These are phyloP conservation scores for Alternaria triticimaculans DNA, from an alignment of 2,329 filamentous ascomycete species.

Conservation along the genomic window DNA sequence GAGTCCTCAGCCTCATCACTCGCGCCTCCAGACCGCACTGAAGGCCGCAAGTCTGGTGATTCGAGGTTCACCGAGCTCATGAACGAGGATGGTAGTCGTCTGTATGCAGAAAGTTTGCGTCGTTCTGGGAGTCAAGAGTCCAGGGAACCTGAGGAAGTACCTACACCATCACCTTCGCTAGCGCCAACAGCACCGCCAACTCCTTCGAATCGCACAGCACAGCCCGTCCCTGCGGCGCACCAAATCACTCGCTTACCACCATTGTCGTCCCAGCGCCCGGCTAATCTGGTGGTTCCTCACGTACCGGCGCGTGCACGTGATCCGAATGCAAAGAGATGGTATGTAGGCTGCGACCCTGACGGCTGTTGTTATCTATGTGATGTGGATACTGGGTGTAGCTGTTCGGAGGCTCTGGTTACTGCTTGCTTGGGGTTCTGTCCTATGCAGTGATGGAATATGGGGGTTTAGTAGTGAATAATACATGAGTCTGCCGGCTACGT, in stretches of 20 bases:
- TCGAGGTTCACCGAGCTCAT: not conserved
- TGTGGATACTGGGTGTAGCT: not conserved
- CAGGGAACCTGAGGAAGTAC: not conserved
- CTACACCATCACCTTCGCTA: not conserved
- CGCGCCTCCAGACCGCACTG: not conserved
- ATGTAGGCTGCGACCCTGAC: not conserved
- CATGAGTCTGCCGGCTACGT: not conserved
- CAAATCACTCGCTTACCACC: not conserved
- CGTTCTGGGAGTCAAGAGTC: not conserved
- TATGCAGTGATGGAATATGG: not conserved
- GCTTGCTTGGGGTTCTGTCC: not conserved
- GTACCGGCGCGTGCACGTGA: not conserved
- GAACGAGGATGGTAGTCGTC: not conserved
- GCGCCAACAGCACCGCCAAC: not conserved
- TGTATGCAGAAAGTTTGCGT: not conserved
- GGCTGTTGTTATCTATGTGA: not conserved
- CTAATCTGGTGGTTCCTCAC: no score
- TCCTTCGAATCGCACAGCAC: not conserved
- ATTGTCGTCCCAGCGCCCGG: no score
- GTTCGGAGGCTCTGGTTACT: not conserved
- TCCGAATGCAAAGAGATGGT: not conserved
- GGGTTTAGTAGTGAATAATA: not conserved
- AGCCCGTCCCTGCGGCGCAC: not conserved
- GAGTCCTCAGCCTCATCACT: not conserved
- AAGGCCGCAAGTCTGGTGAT: not conserved